Base-by-base conservation (phyloP, 495 filamentous ascomycete genomes). In the Penicillium diatomitis region DNA sequence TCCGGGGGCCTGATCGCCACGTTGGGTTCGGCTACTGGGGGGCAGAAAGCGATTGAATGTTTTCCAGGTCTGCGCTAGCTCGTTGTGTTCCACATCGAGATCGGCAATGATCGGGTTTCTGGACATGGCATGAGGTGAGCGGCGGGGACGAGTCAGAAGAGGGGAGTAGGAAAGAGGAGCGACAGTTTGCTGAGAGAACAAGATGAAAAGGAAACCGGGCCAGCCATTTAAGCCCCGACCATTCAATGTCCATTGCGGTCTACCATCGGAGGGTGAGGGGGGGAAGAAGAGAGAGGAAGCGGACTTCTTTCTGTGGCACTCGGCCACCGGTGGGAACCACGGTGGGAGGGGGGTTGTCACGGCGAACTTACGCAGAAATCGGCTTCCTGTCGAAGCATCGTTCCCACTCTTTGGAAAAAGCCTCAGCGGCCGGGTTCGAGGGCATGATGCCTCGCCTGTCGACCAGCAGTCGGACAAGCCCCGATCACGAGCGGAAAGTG, bases 1-100 rank as follows among this genome's bases (percentile, higher is more conserved):
- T 1, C 52, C 58, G 50, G 67, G 68, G 11, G 67, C 58, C 29
- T 64, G 70, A 38, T 66, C 56, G 8, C 63, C 60, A 41, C 65
- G 66, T 28, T 57, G 41, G 33, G 70, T 62, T 34, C 58, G 65
- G 40, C 71, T 60, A 11, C 63, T 52, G 20, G 60, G 49, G 3
- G 61, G 58, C 8, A 74, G 55, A 35, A 60, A 52, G 10, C 64
- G 60, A 32, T 67, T 61, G 46, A 76, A 72, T 10, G 60, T 46
- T 49, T 66, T 69, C 71, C 72, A 76, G 2, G 70, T 63, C 45
- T 65, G 60, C 32, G 57, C 63, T 32, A 76, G 57, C 55, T 72
- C 70, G 49, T 68, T 71, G 36, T 64, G 63, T 63, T 74, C 71
- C 47, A 72, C 58, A 50, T 76, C 71, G 41, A 76, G 66, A 50